phyloP scores from a whole-genome alignment of 805 yeast species.

The Lachancea nothofagi region DNA sequence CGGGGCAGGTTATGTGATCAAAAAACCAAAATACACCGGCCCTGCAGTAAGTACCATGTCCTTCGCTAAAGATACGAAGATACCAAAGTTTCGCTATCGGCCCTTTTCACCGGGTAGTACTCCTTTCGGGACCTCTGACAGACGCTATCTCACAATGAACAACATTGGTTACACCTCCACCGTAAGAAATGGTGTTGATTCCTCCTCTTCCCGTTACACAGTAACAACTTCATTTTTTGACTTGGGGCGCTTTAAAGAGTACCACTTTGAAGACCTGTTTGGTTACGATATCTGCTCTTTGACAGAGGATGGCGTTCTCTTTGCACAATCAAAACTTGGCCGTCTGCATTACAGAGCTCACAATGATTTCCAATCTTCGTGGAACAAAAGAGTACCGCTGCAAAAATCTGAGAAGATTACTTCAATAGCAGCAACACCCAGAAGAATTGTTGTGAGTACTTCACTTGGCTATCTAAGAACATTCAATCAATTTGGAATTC shows the following conservation, averaged over 20 bases:
- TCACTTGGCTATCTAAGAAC: slow-evolving; percentile 68
- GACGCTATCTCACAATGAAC: slow-evolving; percentile 78
- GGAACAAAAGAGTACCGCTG: slow-evolving; percentile 63
- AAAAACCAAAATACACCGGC: slow-evolving; percentile 6
- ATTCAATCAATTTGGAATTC: slow-evolving; percentile 68
- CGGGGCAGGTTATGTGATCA: slow-evolving; percentile 41
- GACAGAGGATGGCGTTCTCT: slow-evolving; percentile 57
- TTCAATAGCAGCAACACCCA: slow-evolving; percentile 59
- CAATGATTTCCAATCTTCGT: slow-evolving; percentile 51
- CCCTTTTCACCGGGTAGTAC: slow-evolving; percentile 88
- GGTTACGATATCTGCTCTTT: slow-evolving; percentile 72
- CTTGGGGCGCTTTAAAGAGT: slow-evolving; percentile 65
- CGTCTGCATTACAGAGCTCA: slow-evolving; percentile 66
- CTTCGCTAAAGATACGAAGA: slow-evolving; percentile 57
- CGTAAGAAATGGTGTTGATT: slow-evolving; percentile 53
- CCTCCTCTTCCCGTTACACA: slow-evolving; percentile 25
- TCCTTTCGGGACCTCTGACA: slow-evolving; percentile 60
- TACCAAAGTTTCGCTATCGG: slow-evolving; percentile 33
- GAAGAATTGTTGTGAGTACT: slow-evolving; percentile 63
- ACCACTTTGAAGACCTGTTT: slow-evolving; percentile 74
- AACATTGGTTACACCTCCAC: slow-evolving; percentile 77
- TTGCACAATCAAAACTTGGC: slow-evolving; percentile 48
- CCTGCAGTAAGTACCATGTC: slow-evolving; percentile 43
- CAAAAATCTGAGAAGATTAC: slow-evolving; percentile 53
- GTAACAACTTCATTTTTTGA: slow-evolving; percentile 89